These are phyloP conservation scores for Biscogniauxia marginata DNA, from an alignment of 2,329 filamentous ascomycete species.

Conservation along the genomic window DNA sequence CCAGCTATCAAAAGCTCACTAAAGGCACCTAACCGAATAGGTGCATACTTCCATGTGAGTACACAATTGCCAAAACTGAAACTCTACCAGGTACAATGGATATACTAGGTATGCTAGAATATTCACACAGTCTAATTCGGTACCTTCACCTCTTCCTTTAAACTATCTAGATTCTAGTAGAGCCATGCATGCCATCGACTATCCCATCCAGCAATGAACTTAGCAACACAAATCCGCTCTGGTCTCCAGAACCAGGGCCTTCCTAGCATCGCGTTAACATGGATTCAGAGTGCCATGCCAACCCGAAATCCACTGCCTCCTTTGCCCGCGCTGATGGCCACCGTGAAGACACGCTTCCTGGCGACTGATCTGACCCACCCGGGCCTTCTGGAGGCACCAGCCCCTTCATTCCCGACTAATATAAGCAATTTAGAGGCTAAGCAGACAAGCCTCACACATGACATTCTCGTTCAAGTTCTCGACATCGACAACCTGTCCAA, in stretches of 20 bases:
- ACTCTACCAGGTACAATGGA: too few relatives aligned
- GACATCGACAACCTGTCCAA: constrained; percentile 81
- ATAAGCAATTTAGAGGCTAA: constrained; percentile 52
- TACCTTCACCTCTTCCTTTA: too few relatives aligned
- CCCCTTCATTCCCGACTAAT: constrained; percentile 50
- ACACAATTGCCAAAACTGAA: too few relatives aligned
- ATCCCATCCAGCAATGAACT: constrained; percentile 26
- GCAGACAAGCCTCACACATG: constrained; percentile 55
- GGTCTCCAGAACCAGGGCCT: constrained; percentile 54
- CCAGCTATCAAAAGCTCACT: constrained; percentile 2
- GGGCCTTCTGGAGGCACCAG: constrained; percentile 44
- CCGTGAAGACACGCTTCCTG: constrained; percentile 77
- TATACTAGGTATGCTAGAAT: too few relatives aligned
- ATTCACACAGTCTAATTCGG: too few relatives aligned
- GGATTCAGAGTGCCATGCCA: constrained; percentile 63
- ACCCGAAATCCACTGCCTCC: constrained; percentile 58
- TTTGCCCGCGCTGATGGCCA: constrained; percentile 70
- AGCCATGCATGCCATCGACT: neutral
- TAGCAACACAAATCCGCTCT: constrained; percentile 49
- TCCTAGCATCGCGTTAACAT: constrained; percentile 52
- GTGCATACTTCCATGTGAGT: too few relatives aligned
- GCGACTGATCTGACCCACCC: constrained; percentile 71
- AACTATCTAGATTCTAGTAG: too few relatives aligned
- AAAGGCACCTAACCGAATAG: too few relatives aligned
- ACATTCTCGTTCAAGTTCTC: constrained; percentile 77